Evolutionary conservation across 805 yeast species (phyloP), one percentile per base, ranked within the genome.

Genomic region (Candida endomychidarum): DNA sequence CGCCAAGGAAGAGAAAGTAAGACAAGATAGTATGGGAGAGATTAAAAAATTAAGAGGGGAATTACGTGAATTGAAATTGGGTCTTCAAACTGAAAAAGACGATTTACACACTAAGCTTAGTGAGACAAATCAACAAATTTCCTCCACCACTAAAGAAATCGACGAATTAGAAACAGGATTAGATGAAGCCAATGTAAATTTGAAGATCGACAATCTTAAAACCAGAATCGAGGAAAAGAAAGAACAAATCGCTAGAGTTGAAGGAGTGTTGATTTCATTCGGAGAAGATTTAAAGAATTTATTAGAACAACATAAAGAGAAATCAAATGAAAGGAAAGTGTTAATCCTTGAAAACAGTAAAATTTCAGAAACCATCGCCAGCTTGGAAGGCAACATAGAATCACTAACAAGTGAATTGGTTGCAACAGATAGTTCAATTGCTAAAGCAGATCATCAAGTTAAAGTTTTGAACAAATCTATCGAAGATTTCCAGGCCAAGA

Each of bases 101-200:
- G 35, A 31, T 31, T 49, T 35, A 41, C 43, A 32, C 30, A 24
- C 16, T 21, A 19, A 37, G 14, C 19, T 24, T 7, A 34, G 15
- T 4, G 11, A 24, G 10, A 10, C 27, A 4, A 17, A 6, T 15
- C 21, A 23, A 8, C 8, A 29, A 22, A 29, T 41, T 4, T 9
- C 22, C 7, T 8, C 34, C 2, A 8, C 54, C 4, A 51, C 53
- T 3, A 38, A 48, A 2, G 53, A 64, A 28, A 56, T 63, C 3
- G 58, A 56, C 37, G 60, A 65, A 21, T 45, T 71, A 3, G 63
- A 61, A 26, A 56, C 61, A 25, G 66, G 67, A 37, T 50, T 78
- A 12, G 64, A 59, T 14, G 80, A 75, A 15, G 63, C 70, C 38
- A 71, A 68, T 7, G 73, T 70, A 38, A 64, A 68, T 14, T 72